phyloP scores from a whole-genome alignment of 2,329 filamentous ascomycete genomes.

The Phialophora expanda region DNA sequence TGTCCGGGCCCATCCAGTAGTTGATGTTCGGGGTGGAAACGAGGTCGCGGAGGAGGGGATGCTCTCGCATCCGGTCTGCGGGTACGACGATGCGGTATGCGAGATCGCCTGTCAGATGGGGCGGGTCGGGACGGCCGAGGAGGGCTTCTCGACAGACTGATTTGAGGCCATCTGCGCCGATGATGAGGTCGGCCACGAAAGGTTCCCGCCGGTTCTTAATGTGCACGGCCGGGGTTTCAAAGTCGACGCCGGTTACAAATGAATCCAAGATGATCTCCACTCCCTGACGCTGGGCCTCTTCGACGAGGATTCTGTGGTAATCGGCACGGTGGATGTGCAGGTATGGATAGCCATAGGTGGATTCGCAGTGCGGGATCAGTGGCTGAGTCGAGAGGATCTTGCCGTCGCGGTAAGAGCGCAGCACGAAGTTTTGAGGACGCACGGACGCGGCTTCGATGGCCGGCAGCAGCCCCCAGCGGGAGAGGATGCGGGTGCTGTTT shows the following conservation, averaged over 20 bases:
- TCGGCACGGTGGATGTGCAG: slow-evolving; percentile 59
- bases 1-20: slow-evolving; percentile 60
- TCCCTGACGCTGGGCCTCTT: slow-evolving; percentile 49
- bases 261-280: slow-evolving; percentile 44
- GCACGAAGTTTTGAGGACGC: slow-evolving; percentile 41
- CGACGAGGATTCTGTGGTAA: slow-evolving; percentile 52
- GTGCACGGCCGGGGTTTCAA: slow-evolving; percentile 41
- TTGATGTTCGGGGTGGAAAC: slow-evolving; percentile 57
- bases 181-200: slow-evolving; percentile 49
- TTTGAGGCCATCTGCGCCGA: slow-evolving; percentile 59
- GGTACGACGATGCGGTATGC: slow-evolving; percentile 61
- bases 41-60: slow-evolving; percentile 54
- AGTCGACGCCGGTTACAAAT: slow-evolving; percentile 41
- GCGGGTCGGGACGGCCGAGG: slow-evolving; percentile 52
- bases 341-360: slow-evolving; percentile 48
- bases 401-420: slow-evolving; percentile 44
- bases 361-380: slow-evolving; percentile 38
- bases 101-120: slow-evolving; percentile 60
- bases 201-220: slow-evolving; percentile 46
- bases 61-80: slow-evolving; percentile 55
- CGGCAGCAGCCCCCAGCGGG: slow-evolving; percentile 41
- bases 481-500: slow-evolving; percentile 43
- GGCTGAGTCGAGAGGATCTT: slow-evolving; percentile 47
- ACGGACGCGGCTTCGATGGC: slow-evolving; percentile 42
- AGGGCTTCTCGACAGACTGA: slow-evolving; percentile 52